These are phyloP conservation scores for Dovyalis caffra DNA, from an alignment of 345 rosid genomes.

Conservation along the genomic window DNA sequence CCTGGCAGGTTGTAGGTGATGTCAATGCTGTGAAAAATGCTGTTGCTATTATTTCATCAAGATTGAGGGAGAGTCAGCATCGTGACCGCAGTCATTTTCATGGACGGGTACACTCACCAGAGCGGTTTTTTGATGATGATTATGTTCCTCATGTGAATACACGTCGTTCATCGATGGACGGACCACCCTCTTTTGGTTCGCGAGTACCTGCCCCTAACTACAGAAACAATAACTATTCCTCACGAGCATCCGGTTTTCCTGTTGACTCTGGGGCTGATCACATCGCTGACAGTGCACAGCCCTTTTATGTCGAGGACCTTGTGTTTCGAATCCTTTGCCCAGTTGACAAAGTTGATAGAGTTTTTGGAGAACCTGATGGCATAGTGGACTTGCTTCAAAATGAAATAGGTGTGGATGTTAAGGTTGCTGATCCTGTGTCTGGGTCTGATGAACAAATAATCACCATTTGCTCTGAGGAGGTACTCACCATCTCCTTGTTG, in stretches of 20 bases:
- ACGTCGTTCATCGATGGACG: slow-evolving; percentile 59
- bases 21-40: slow-evolving; percentile 77
- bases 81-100: slow-evolving; percentile 83
- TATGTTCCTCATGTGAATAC: slow-evolving; percentile 53
- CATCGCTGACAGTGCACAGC: slow-evolving; percentile 53
- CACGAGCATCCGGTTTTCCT: slow-evolving; percentile 53
- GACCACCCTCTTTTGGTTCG: slow-evolving; percentile 47
- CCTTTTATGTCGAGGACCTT: slow-evolving; percentile 68
- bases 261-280: slow-evolving; percentile 46
- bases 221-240: slow-evolving; percentile 50
- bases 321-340: slow-evolving; percentile 94
- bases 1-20: slow-evolving; percentile 82
- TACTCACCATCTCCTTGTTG: slow-evolving; percentile 25
- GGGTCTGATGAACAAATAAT: slow-evolving; percentile 93
- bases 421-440: slow-evolving; percentile 66
- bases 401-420: slow-evolving; percentile 90
- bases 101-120: slow-evolving; percentile 77
- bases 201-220: slow-evolving; percentile 47
- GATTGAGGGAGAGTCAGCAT: slow-evolving; percentile 96
- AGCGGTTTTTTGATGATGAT: slow-evolving; percentile 71
- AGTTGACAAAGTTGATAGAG: slow-evolving; percentile 60
- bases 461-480: slow-evolving; percentile 91
- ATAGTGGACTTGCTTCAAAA: slow-evolving; percentile 78
- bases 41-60: slow-evolving; percentile 65
- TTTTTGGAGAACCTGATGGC: slow-evolving; percentile 77